A percentile compares a stretch with the other conserved stretches of the same genome.
Evolutionary conservation across 192 early-diverging fungal genomes (phyloP).

Genomic region (Kappamyces sp.): DNA sequence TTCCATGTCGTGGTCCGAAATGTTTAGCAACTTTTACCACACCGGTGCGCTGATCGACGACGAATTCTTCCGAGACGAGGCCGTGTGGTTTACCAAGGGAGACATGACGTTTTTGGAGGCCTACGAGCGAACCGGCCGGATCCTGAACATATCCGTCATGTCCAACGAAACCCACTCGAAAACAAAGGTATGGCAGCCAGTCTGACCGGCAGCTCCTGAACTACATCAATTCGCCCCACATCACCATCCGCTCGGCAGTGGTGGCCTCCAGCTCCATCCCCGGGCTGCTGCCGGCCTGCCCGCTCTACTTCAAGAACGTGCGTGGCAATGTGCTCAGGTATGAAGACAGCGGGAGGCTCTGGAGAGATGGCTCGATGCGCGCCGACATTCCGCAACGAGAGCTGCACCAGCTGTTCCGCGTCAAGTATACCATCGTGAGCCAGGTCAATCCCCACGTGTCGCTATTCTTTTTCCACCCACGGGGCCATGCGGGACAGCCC

Average conservation of each 20-base stretch:
- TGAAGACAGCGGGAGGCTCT: slow-evolving; percentile 60
- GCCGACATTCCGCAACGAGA: slow-evolving; percentile 61
- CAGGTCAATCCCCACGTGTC: slow-evolving; percentile 87
- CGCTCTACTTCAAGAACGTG: slow-evolving; percentile 69
- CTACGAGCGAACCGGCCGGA: slow-evolving; percentile 76
- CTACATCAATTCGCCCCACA: slow-evolving; percentile 69
- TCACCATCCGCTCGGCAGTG: slow-evolving; percentile 81
- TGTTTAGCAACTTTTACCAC: not conserved
- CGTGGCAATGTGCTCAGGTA: slow-evolving; percentile 61
- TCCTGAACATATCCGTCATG: slow-evolving; percentile 80
- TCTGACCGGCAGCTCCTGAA: slow-evolving; percentile 59
- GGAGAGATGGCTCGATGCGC: slow-evolving; percentile 82
- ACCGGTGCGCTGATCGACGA: slow-evolving; percentile 19
- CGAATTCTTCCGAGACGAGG: slow-evolving; percentile 40
- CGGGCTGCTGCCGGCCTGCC: slow-evolving; percentile 73
- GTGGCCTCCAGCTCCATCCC: slow-evolving; percentile 84
- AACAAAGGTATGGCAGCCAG: slow-evolving; percentile 41
- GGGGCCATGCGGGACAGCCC: slow-evolving; percentile 74
- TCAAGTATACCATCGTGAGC: slow-evolving; percentile 81
- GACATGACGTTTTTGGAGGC: slow-evolving; percentile 24
- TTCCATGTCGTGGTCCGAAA: not conserved
- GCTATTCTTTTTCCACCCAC: slow-evolving; percentile 81
- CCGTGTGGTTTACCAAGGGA: not conserved
- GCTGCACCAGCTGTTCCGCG: slow-evolving; percentile 71
- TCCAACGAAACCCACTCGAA: slow-evolving; percentile 68